These are phyloP conservation scores for Apiospora arundinis DNA, from an alignment of 2,329 filamentous ascomycete genomes.

Conservation along the genomic window DNA sequence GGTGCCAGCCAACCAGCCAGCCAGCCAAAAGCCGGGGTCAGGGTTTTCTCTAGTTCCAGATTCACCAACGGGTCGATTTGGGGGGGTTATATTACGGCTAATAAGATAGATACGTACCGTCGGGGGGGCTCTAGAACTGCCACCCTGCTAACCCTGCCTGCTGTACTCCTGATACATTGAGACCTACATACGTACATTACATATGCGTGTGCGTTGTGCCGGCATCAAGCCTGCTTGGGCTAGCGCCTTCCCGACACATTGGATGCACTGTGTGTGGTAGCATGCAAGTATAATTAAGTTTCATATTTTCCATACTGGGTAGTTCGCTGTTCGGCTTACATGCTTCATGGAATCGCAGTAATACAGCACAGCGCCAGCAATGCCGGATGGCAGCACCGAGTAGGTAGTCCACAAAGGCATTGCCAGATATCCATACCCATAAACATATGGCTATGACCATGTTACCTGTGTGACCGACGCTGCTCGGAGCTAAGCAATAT, in stretches of 20 bases:
- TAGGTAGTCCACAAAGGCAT: neutral
- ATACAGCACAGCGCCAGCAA: neutral
- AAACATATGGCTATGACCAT: neutral
- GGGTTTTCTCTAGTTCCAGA: constrained; percentile 19
- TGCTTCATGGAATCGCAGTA: neutral
- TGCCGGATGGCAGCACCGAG: neutral
- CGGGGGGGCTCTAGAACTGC: neutral
- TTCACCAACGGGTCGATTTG: constrained; percentile 15
- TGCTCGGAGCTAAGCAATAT: neutral
- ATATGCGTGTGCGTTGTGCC: constrained; percentile 17
- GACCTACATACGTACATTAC: constrained; percentile 22
- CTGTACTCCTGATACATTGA: neutral
- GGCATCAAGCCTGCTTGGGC: constrained; percentile 23
- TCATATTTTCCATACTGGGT: neutral
- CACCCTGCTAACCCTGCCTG: neutral
- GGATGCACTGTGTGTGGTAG: constrained; percentile 24
- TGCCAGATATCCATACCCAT: too few relatives aligned
- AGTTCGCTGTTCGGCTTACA: too few relatives aligned
- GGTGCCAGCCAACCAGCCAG: neutral
- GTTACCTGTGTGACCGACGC: neutral
- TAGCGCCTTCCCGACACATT: constrained; percentile 27
- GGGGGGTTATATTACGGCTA: constrained; percentile 20
- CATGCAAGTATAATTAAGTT: neutral
- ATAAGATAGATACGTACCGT: neutral
- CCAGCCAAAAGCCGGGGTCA: constrained; percentile 18